Percentiles rank a stretch among this genome's conserved stretches.
Conservation (phyloP, 495 filamentous ascomycete species). For the Aspergillus coremiiformis region DNA sequence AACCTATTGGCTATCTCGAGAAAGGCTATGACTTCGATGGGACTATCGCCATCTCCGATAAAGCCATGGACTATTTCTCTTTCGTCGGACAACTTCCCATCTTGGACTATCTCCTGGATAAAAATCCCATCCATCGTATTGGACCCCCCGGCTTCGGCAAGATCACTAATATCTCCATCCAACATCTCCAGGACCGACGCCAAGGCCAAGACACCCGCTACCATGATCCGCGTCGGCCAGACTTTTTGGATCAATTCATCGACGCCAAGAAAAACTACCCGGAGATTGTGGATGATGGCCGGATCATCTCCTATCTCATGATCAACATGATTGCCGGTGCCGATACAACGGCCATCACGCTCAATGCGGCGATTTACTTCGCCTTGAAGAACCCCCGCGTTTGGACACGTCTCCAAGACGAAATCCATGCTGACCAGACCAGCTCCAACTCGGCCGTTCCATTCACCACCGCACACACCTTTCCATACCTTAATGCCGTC, state of each 20-base stretch:
- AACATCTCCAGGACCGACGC: constrained; percentile 16
- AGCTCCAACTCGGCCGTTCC: constrained; percentile 23
- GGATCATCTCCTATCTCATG: constrained; percentile 30
- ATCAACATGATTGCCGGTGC: constrained; percentile 39
- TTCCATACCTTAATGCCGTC: constrained; percentile 52
- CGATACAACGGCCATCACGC: constrained; percentile 32
- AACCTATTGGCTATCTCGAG: constrained; percentile 31
- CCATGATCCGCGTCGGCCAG: constrained; percentile 14
- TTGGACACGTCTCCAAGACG: constrained; percentile 25
- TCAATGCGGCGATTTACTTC: constrained; percentile 36
- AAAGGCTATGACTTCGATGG: constrained; percentile 27
- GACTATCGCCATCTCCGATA: constrained; percentile 10
- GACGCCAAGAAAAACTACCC: constrained; percentile 25
- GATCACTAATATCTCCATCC: constrained; percentile 19
- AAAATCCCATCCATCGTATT: constrained; percentile 41
- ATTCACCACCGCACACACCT: constrained; percentile 38
- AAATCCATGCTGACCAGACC: constrained; percentile 12
- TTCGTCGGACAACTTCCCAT: constrained; percentile 52
- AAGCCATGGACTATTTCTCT: constrained; percentile 19
- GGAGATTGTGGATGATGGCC: constrained; percentile 21
- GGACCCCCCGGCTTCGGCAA: constrained; percentile 17
- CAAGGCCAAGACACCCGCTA: constrained; percentile 13
- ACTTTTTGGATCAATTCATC: constrained; percentile 32
- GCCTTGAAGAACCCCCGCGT: constrained; percentile 27
- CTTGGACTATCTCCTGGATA: constrained; percentile 53